phyloP scores from a whole-genome alignment of 441 rosid genomes.

The Populus hybrid region DNA sequence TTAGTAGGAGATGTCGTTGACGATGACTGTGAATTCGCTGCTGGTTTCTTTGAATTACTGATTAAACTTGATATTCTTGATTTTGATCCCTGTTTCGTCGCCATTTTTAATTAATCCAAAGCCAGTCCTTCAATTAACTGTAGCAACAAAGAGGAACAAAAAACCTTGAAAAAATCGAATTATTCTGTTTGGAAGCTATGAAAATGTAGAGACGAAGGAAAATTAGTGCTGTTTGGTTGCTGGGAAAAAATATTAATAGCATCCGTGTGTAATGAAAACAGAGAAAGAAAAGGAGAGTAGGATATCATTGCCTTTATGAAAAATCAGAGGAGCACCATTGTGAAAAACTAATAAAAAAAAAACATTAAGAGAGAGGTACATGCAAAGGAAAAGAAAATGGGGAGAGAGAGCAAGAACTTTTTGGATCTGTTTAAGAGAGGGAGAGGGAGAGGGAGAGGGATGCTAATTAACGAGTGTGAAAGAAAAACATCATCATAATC shows the following conservation, averaged over 20 bases:
- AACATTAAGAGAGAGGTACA: background rate
- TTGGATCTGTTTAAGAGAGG: background rate
- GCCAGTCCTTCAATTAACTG: background rate
- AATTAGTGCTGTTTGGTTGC: background rate
- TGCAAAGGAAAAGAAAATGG: background rate
- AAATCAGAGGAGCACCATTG: background rate
- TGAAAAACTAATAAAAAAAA: background rate
- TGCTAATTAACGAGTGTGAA: slow-evolving; percentile 4
- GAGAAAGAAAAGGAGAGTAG: slow-evolving; percentile 5
- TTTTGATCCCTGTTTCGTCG: slow-evolving; percentile 65
- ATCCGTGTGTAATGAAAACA: background rate
- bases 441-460: background rate
- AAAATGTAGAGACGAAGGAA: slow-evolving; percentile 1
- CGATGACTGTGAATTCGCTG: slow-evolving; percentile 80
- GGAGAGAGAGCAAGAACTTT: background rate
- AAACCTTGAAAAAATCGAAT: background rate
- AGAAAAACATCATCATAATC: slow-evolving; percentile 23
- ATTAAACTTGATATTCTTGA: slow-evolving; percentile 47
- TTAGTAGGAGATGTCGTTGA: slow-evolving; percentile 92
- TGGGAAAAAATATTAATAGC: background rate
- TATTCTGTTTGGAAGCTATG: background rate
- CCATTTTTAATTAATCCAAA: slow-evolving; percentile 41
- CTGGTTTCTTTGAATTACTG: slow-evolving; percentile 31
- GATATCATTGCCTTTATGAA: background rate
- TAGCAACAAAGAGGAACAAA: background rate